Conservation (phyloP, 257 asterid species). For the Schizonepeta tenuifolia region DNA sequence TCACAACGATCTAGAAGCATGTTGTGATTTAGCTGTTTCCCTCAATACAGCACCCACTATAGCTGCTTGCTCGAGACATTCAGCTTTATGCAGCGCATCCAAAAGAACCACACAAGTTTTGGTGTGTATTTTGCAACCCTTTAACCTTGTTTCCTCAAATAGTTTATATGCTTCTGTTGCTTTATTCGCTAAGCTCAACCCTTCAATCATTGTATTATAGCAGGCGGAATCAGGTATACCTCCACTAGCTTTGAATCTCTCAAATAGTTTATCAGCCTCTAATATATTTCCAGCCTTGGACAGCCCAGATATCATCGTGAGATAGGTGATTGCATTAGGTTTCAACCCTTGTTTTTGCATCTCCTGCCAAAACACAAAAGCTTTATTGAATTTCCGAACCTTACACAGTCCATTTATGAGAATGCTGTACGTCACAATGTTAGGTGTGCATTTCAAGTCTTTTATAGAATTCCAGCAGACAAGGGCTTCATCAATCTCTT, state of each 20-base stretch:
- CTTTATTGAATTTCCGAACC: constrained; percentile 89
- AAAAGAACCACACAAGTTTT: constrained; percentile 87
- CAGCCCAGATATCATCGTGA: constrained; percentile 94
- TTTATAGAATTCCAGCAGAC: constrained; percentile 94
- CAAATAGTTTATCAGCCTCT: constrained; percentile 76
- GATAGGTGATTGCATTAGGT: constrained; percentile 73
- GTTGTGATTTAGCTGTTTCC: constrained; percentile 90
- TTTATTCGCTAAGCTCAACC: constrained; percentile 73
- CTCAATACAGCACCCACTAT: constrained; percentile 88
- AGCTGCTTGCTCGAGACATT: constrained; percentile 93
- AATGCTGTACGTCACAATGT: constrained; percentile 66
- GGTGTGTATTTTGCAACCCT: constrained; percentile 74
- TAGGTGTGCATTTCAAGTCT: constrained; percentile 75
- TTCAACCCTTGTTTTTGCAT: constrained; percentile 89
- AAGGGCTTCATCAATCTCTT: constrained; percentile 89
- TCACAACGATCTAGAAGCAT: constrained; percentile 74
- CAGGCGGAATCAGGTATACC: constrained; percentile 94
- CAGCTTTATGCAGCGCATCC: constrained; percentile 92
- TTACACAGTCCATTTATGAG: constrained; percentile 84
- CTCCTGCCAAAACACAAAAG: constrained; percentile 97
- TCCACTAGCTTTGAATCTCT: constrained; percentile 73
- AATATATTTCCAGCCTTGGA: constrained; percentile 88
- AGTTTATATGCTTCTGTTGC: constrained; percentile 79
- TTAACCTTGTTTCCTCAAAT: constrained; percentile 83
- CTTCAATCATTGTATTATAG: constrained; percentile 87